Evolutionary conservation across 768 basidiomycete genomes (phyloP).

Genomic region (Sarcodon aspratus): DNA sequence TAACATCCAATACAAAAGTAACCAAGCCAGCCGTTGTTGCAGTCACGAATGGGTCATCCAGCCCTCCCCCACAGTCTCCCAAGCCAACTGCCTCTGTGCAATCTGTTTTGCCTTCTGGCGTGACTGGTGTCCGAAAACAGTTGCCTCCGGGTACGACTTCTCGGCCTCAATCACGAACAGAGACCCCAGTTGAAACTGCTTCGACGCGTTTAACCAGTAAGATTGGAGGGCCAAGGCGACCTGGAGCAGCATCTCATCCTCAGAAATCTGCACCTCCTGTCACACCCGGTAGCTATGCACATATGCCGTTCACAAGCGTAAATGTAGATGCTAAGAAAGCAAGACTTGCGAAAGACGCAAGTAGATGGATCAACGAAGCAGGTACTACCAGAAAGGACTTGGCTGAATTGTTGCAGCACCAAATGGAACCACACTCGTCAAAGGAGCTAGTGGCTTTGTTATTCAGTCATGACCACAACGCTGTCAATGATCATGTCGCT

Average conservation of each 20-base stretch:
- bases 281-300: constrained; percentile 17
- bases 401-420: constrained; percentile 72
- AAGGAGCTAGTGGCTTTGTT: constrained; percentile 66
- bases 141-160: constrained; percentile 39
- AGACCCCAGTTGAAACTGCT: constrained; percentile 22
- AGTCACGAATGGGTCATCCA: constrained; percentile 14
- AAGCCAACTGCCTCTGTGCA: constrained; percentile 21
- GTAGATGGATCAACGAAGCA: constrained; percentile 78
- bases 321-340: constrained; percentile 54
- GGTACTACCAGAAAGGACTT: constrained; percentile 81
- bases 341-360: constrained; percentile 63
- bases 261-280: constrained; percentile 19
- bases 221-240: constrained; percentile 33
- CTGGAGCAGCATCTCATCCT: constrained; percentile 19
- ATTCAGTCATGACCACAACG: constrained; percentile 94
- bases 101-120: constrained; percentile 35
- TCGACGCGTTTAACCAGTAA: constrained; percentile 23
- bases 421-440: constrained; percentile 82
- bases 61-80: constrained; percentile 35
- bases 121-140: constrained; percentile 60
- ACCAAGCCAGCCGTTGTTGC: constrained; percentile 10
- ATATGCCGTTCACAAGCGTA: constrained; percentile 32
- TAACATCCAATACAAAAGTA: constrained; percentile 7
- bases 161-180: constrained; percentile 35
- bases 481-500: constrained; percentile 84